phyloP scores from a whole-genome alignment of 495 filamentous ascomycete genomes.

The Penicillium angulare region DNA sequence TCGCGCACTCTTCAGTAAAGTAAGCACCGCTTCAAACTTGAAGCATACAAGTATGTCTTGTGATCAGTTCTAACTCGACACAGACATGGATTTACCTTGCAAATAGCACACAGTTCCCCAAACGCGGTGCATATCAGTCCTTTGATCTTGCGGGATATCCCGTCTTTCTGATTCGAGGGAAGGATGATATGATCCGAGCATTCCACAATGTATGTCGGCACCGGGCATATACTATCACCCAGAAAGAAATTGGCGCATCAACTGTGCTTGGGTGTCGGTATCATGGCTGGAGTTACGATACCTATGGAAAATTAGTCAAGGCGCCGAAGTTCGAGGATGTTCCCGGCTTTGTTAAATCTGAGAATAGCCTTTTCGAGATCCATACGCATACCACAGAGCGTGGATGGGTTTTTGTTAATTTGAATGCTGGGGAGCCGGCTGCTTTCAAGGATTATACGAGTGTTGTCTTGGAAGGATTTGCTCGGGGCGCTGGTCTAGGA shows the following conservation, averaged over 20 bases:
- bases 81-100: slow-evolving; percentile 51
- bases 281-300: slow-evolving; percentile 63
- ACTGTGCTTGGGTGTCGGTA: slow-evolving; percentile 57
- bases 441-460: slow-evolving; percentile 8
- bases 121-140: slow-evolving; percentile 50
- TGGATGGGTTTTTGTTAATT: slow-evolving; percentile 44
- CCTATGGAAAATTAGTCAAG: slow-evolving; percentile 54
- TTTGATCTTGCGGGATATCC: slow-evolving; percentile 49
- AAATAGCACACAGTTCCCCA: slow-evolving; percentile 43
- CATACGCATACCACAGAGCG: slow-evolving; percentile 25
- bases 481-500: slow-evolving; percentile 4
- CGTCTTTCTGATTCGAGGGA: slow-evolving; percentile 48
- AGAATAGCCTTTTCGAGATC: slow-evolving; percentile 52
- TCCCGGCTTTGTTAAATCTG: slow-evolving; percentile 52
- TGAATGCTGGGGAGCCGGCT: slow-evolving; percentile 27
- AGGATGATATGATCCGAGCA: slow-evolving; percentile 48
- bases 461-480: slow-evolving; percentile 12
- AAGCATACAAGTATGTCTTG: no score
- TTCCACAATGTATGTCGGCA: slow-evolving; percentile 63
- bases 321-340: slow-evolving; percentile 58
- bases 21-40: slow-evolving; percentile 8
- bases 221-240: slow-evolving; percentile 54
- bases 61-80: neutral
- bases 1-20: slow-evolving; percentile 53
- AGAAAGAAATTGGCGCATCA: slow-evolving; percentile 48